phyloP scores from a whole-genome alignment of 805 yeast genomes.

The Candida quercuum region DNA sequence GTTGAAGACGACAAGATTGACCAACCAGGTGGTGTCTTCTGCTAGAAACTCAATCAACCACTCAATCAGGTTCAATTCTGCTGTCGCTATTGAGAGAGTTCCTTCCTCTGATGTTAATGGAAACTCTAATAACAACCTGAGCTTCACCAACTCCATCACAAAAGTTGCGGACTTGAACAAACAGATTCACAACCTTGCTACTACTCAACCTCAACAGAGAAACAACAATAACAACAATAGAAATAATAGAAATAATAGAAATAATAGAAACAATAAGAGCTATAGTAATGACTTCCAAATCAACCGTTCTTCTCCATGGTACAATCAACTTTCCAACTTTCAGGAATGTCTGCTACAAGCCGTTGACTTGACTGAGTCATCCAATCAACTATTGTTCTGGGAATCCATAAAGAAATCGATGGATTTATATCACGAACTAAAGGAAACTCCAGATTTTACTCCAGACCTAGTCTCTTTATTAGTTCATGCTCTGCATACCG shows the following conservation, averaged over 20 bases:
- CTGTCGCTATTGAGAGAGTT: slow-evolving; percentile 27
- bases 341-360: slow-evolving; percentile 42
- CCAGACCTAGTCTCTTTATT: slow-evolving; percentile 42
- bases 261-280: slow-evolving; percentile 10
- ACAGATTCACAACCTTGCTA: slow-evolving; percentile 1
- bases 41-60: slow-evolving; percentile 33
- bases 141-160: slow-evolving; percentile 23
- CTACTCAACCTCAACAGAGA: not conserved
- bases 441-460: slow-evolving; percentile 42
- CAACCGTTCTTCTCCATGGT: slow-evolving; percentile 36
- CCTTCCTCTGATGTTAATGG: slow-evolving; percentile 14
- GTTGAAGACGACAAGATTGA: slow-evolving; percentile 29
- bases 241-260: slow-evolving; percentile 12
- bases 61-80: slow-evolving; percentile 31
- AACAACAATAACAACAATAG: slow-evolving; percentile 7
- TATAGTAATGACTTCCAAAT: slow-evolving; percentile 21
- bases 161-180: slow-evolving; percentile 24
- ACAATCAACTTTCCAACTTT: slow-evolving; percentile 43
- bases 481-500: slow-evolving; percentile 48
- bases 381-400: slow-evolving; percentile 45
- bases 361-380: slow-evolving; percentile 28
- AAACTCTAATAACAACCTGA: slow-evolving; percentile 16
- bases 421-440: slow-evolving; percentile 42
- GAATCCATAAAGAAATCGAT: slow-evolving; percentile 45
- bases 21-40: slow-evolving; percentile 34